Base-by-base conservation (phyloP, 2,329 filamentous ascomycete genomes). In the Fusarium burgessii region DNA sequence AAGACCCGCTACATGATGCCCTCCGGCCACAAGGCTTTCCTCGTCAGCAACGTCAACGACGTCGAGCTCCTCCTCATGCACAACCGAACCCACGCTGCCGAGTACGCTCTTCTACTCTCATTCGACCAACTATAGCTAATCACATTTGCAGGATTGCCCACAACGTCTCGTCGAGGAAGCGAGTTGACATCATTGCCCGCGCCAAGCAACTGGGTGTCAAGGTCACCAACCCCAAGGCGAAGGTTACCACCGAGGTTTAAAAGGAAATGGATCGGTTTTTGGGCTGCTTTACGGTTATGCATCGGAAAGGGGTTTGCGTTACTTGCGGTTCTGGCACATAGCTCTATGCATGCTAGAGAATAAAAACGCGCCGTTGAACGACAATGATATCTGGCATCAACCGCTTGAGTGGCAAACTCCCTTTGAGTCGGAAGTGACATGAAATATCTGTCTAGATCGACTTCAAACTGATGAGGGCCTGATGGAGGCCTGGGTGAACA, bases 1-100 rank as follows among this genome's bases (percentile, higher is more conserved):
- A 98, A 98, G 91, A 99, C 96, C 83, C 92, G 93, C 82, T 95
- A 97, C 90, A 92, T 98, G 92, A 97, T 94, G 90, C 96, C 96
- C 84, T 97, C 94, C 80, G 96, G 96, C 87, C 95, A 98, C 93
- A 98, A 98, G 92, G 93, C 95, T 77, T 99, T 99, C 93, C 91
- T 98, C 83, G 96, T 99, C 88, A 94, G 92, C 92, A 99, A 99
- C 90, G 85, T 90, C 85, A 90, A 92, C 84, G 96, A 99, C 80
- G 92, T 99, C 82, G 95, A 99, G 86, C 92, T 99, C 74, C 92
- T 99, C 82, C 90, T 99, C 80, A 99, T 99, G 96, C 96, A 99
- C 93, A 98, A 98, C 93, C 92, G 92, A 84, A 97, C 94, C 86
- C 98, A 93, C 87, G 96, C 96, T 84, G 96, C 96, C 83, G 96